phyloP scores from a whole-genome alignment of 2,329 filamentous ascomycete species.

The Aspergillus latus region DNA sequence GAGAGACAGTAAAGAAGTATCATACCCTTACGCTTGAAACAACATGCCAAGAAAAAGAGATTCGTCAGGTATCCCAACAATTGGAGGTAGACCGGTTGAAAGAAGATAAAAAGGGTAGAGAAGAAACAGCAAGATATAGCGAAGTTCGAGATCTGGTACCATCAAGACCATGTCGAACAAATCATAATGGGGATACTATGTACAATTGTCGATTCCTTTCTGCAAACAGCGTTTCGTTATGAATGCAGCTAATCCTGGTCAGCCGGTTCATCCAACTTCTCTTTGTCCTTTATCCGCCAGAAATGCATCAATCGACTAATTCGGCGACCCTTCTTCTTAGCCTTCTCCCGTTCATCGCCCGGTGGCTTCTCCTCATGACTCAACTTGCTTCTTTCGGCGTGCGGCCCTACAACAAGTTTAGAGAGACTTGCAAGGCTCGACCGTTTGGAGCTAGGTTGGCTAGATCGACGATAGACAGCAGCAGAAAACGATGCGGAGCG shows the following conservation, averaged over 20 bases:
- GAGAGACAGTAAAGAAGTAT: slow-evolving; percentile 33
- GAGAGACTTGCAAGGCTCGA: slow-evolving; percentile 51
- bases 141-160: slow-evolving; percentile 10
- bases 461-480: slow-evolving; percentile 39
- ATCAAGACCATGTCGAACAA: slow-evolving; percentile 23
- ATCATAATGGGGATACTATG: slow-evolving; percentile 23
- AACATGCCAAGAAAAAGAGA: slow-evolving; percentile 34
- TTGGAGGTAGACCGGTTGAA: slow-evolving; percentile 22
- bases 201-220: slow-evolving; percentile 18
- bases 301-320: slow-evolving; percentile 52
- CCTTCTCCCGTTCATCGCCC: slow-evolving; percentile 38
- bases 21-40: slow-evolving; percentile 33
- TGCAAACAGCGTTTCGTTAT: slow-evolving; percentile 22
- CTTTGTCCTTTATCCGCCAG: slow-evolving; percentile 51
- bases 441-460: slow-evolving; percentile 45
- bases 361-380: slow-evolving; percentile 47
- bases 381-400: slow-evolving; percentile 47
- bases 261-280: slow-evolving; percentile 27
- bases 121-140: slow-evolving; percentile 8
- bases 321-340: slow-evolving; percentile 46
- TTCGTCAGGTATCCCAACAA: slow-evolving; percentile 33
- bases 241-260: slow-evolving; percentile 24
- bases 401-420: slow-evolving; percentile 46
- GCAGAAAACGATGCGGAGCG: slow-evolving; percentile 47
- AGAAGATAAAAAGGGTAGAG: slow-evolving; percentile 10